Percentiles rank a stretch among this genome's conserved stretches.
phyloP scores from a whole-genome alignment of 2,329 filamentous ascomycete genomes.

The Scedosporium apiospermum region DNA sequence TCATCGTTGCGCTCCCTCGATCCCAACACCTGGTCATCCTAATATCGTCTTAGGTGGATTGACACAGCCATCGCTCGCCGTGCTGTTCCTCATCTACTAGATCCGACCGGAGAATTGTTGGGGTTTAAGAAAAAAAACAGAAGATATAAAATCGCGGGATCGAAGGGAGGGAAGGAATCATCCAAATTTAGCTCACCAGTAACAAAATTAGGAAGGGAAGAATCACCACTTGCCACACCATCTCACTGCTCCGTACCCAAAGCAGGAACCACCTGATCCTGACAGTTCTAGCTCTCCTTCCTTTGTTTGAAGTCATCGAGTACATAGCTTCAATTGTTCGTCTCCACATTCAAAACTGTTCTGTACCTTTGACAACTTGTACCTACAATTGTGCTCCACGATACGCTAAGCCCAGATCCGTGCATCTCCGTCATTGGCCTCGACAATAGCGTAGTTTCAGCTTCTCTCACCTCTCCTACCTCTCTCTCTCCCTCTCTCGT shows the following conservation, averaged over 20 bases:
- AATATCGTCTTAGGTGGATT: background rate
- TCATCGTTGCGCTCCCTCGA: background rate
- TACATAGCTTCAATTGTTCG: background rate
- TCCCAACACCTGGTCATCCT: background rate
- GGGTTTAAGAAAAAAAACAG: too few relatives aligned
- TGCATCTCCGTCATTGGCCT: background rate
- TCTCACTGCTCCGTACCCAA: background rate
- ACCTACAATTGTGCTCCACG: background rate
- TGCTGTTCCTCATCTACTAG: too few relatives aligned
- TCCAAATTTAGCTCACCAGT: background rate
- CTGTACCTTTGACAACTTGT: too few relatives aligned
- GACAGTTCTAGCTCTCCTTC: background rate
- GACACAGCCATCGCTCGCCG: too few relatives aligned
- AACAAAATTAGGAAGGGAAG: background rate
- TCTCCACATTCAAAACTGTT: background rate
- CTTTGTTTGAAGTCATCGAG: background rate
- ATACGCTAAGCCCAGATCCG: background rate
- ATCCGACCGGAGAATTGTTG: too few relatives aligned
- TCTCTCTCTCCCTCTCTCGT: background rate
- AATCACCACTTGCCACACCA: background rate
- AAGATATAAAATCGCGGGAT: background rate
- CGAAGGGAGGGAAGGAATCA: background rate
- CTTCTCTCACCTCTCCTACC: too few relatives aligned
- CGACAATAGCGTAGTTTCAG: too few relatives aligned
- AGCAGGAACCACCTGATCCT: background rate